Percentiles rank a stretch among this genome's conserved stretches.
Conservation (phyloP, 2,329 filamentous ascomycete species). For the Didymella keratinophila region DNA sequence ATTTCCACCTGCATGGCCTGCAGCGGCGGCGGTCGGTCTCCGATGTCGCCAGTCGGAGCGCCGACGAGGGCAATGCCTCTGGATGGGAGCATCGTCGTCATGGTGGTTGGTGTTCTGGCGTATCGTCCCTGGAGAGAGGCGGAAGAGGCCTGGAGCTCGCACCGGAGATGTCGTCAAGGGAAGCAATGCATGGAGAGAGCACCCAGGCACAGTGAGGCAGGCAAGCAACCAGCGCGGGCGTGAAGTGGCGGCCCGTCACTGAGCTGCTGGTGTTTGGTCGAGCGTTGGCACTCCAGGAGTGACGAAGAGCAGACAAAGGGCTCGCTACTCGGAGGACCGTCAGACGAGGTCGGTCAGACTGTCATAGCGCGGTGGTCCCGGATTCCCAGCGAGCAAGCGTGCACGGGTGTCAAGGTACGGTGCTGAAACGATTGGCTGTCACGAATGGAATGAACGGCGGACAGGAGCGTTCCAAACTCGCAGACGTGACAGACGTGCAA, state of each 20-base stretch:
- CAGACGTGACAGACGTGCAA: constrained; percentile 5
- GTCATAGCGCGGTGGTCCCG: constrained; percentile 51
- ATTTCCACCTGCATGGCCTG: constrained; percentile 55
- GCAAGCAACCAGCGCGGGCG: constrained; percentile 38
- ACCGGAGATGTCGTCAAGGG: constrained; percentile 45
- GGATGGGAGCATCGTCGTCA: constrained; percentile 36
- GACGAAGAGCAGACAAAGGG: constrained; percentile 46
- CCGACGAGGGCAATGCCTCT: constrained; percentile 50
- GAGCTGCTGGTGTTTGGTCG: constrained; percentile 37
- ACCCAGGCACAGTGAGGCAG: constrained; percentile 45
- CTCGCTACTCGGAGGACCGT: constrained; percentile 43
- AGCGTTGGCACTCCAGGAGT: constrained; percentile 37
- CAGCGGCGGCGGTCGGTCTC: constrained; percentile 39
- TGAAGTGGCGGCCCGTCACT: constrained; percentile 34
- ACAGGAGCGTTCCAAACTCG: constrained; percentile 9
- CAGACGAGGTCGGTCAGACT: constrained; percentile 49
- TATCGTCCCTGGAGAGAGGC: constrained; percentile 15
- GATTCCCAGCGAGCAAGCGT: constrained; percentile 47
- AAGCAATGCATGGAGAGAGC: constrained; percentile 52
- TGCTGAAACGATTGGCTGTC: constrained; percentile 53
- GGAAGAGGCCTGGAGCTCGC: constrained; percentile 44
- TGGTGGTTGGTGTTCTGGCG: constrained; percentile 37
- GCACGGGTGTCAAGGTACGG: constrained; percentile 49
- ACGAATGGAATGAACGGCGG: constrained; percentile 44
- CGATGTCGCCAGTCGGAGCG: constrained; percentile 50